A percentile compares a stretch with the other conserved stretches of the same genome.
These are phyloP conservation scores for Calonectria pseudoturangicola DNA, from an alignment of 2,329 filamentous ascomycete species.

Conservation along the genomic window DNA sequence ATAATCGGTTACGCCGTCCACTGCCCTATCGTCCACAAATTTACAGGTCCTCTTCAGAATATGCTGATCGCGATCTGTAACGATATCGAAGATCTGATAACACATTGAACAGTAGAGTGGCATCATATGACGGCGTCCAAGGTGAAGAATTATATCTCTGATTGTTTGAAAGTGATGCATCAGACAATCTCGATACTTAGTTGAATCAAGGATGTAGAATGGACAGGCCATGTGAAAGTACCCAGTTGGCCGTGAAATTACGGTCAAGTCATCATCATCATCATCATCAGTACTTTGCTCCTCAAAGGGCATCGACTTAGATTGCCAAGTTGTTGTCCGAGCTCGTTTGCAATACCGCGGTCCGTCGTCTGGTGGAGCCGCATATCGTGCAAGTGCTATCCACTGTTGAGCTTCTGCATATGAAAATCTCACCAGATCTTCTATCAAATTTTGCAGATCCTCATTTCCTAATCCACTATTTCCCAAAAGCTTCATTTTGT, in stretches of 20 bases:
- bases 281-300: no score
- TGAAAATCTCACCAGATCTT: no score
- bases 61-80: neutral
- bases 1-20: constrained; percentile 19
- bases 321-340: no score
- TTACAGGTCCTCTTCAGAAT: neutral
- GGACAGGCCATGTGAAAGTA: constrained; percentile 19
- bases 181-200: neutral
- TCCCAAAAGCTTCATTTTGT: no score
- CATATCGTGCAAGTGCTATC: no score
- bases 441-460: no score
- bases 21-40: neutral
- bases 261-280: no score
- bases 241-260: neutral
- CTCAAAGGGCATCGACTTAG: no score
- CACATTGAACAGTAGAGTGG: constrained; percentile 16
- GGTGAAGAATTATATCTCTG: neutral
- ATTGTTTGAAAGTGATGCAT: neutral
- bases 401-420: no score
- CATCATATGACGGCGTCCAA: neutral
- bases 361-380: no score
- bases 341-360: no score
- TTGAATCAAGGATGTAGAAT: neutral
- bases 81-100: neutral
- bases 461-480: no score